Conservation (phyloP, 2,329 filamentous ascomycete species). For the Pseudogymnoascus sp. region DNA sequence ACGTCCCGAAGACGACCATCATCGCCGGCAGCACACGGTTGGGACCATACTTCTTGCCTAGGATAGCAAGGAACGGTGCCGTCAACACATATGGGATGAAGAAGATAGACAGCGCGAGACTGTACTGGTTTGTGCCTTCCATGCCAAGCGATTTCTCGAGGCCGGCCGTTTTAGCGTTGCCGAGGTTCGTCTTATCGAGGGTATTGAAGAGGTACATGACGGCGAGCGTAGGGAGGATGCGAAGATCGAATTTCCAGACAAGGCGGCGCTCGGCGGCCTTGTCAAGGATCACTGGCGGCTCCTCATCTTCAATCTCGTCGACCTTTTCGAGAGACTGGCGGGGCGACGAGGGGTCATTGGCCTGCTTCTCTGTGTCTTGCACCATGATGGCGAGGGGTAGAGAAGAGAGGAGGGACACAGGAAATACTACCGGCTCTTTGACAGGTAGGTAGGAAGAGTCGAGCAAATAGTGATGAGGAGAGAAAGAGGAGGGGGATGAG, state of each 20-base stretch:
- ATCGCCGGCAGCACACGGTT: conserved; percentile 54
- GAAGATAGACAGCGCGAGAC: conserved; percentile 61
- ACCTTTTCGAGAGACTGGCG: neutral
- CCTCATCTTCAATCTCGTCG: conserved; percentile 6
- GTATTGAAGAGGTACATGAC: conserved; percentile 44
- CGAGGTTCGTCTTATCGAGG: conserved; percentile 43
- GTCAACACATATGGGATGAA: conserved; percentile 53
- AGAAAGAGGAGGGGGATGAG: neutral
- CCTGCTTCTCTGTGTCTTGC: neutral
- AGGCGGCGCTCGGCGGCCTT: conserved; percentile 39
- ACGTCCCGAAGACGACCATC: conserved; percentile 59
- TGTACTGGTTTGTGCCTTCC: conserved; percentile 51
- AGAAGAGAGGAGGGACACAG: neutral
- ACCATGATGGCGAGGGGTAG: neutral
- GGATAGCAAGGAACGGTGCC: conserved; percentile 36
- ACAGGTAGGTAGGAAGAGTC: neutral
- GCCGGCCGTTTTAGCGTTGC: conserved; percentile 49
- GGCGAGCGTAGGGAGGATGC: conserved; percentile 44
- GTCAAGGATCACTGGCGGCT: conserved; percentile 28
- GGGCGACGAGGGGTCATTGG: neutral
- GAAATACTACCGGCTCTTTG: neutral
- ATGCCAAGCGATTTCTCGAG: conserved; percentile 46
- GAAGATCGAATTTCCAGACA: conserved; percentile 46
- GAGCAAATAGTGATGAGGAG: neutral
- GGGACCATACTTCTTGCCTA: conserved; percentile 61